Evolutionary conservation across 495 filamentous ascomycete species (phyloP).

Genomic region (Trichodelitschia bisporula): DNA sequence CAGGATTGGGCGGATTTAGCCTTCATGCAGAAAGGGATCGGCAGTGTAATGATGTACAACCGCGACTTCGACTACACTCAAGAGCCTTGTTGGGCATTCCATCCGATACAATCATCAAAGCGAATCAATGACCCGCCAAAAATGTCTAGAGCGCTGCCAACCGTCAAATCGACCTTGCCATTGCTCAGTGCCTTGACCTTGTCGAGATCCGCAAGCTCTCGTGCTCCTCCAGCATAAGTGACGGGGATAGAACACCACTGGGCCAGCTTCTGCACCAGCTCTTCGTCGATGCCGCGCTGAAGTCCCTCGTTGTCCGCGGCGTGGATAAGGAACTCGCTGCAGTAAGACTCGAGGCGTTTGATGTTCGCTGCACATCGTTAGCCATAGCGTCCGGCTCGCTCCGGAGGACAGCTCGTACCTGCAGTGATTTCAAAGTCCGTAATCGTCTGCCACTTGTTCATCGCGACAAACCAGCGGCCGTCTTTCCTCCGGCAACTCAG

Average conservation of each 20-base stretch:
- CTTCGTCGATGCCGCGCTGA: slow-evolving; percentile 71
- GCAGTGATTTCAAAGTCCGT: slow-evolving; percentile 83
- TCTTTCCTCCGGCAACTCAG: slow-evolving; percentile 62
- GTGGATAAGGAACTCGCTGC: slow-evolving; percentile 89
- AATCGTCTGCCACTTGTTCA: slow-evolving; percentile 95
- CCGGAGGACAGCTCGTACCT: slow-evolving; percentile 26
- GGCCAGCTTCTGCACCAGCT: slow-evolving; percentile 50
- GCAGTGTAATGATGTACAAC: too few species aligned
- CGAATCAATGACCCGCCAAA: slow-evolving; percentile 74
- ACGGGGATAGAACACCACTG: slow-evolving; percentile 76
- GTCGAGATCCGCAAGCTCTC: slow-evolving; percentile 53
- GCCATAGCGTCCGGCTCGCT: too few species aligned
- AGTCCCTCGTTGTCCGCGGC: slow-evolving; percentile 97
- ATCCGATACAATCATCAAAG: slow-evolving; percentile 67
- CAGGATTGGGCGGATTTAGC: too few species aligned
- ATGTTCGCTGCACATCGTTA: slow-evolving; percentile 1
- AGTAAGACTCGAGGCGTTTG: slow-evolving; percentile 52
- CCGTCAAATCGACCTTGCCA: slow-evolving; percentile 78
- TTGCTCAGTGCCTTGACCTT: slow-evolving; percentile 48
- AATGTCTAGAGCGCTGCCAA: slow-evolving; percentile 86
- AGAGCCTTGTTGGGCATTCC: too few species aligned
- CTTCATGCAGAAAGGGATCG: too few species aligned
- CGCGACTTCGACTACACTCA: too few species aligned
- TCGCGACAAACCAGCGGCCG: slow-evolving; percentile 70
- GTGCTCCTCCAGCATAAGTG: slow-evolving; percentile 88